Evolutionary conservation across 345 rosid species (phyloP), one percentile per base, ranked within the genome.

Genomic region (Eucalyptus polybractea): DNA sequence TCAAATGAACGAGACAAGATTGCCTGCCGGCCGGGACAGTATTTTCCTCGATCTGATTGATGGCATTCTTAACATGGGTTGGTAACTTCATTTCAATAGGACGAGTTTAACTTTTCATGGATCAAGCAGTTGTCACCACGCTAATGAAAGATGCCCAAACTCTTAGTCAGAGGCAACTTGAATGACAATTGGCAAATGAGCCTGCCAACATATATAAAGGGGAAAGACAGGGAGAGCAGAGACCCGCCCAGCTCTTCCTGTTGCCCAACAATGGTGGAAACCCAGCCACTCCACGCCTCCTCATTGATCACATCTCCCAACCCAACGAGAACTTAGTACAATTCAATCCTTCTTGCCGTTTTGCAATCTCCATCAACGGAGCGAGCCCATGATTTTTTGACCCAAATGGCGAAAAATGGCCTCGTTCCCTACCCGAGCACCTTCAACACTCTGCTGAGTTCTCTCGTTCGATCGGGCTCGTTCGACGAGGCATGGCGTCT

Each of bases 391-490:
- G 88, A 88, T 49, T 95, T 91, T 89, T 95, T 94, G 87, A 83
- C 89, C 85, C 93, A 93, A 86, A 96, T 95, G 97, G 47, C 95
- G 40, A 91, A 90, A 87, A 90, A 88, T 50, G 97, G 95, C 87
- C 88, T 93, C 90, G 89, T 88, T 7, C 93, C 93, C 42, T 90
- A 91, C 90, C 87, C 95, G 14, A 93, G 89, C 86, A 91, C 90
- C 88, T 93, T 96, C 87, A 97, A 95, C 67, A 90, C 88, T 85
- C 89, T 96, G 60, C 88, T 96, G 67, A 58, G 90, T 67, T 93
- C 89, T 67, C 91, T 96, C 80, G 53, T 93, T 72, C 90, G 91
- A 24, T 94, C 94, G 13, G 81, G 86, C 50, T 89, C 87, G 56
- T 95, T 95, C 87, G 91, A 93, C 58, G 89, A 92, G 87, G 92